phyloP scores from a whole-genome alignment of 2,329 filamentous ascomycete genomes.

The Phoma sp. region DNA sequence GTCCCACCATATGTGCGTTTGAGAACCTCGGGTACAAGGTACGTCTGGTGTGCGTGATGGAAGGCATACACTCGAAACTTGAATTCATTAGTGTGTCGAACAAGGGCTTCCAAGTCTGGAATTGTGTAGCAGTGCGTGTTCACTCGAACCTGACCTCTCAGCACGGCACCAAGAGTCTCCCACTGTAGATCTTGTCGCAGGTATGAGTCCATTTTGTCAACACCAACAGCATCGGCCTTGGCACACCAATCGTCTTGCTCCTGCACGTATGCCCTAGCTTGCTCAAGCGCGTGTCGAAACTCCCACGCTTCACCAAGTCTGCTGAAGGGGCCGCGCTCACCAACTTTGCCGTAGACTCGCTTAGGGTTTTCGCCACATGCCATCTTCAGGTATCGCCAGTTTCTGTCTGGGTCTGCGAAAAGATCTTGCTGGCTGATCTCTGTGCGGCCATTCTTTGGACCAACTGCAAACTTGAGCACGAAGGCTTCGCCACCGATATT shows the following conservation, averaged over 20 bases:
- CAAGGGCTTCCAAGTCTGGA: constrained; percentile 72
- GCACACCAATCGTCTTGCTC: constrained; percentile 73
- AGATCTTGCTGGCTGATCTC: constrained; percentile 66
- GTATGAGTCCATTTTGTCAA: constrained; percentile 60
- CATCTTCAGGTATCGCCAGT: constrained; percentile 79
- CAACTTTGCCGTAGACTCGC: constrained; percentile 60
- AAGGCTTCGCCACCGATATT: constrained; percentile 77
- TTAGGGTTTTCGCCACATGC: constrained; percentile 77
- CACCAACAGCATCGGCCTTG: constrained; percentile 6
- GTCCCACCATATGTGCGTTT: constrained; percentile 50
- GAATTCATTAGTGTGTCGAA: constrained; percentile 76
- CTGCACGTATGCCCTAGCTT: constrained; percentile 64
- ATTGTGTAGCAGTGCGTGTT: constrained; percentile 78
- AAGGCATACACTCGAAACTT: constrained; percentile 71
- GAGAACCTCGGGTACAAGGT: constrained; percentile 67
- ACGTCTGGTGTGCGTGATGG: constrained; percentile 74
- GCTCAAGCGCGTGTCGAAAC: constrained; percentile 72
- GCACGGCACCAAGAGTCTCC: constrained; percentile 68
- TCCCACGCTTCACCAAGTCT: constrained; percentile 74
- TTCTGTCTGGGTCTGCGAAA: constrained; percentile 59
- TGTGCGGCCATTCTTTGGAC: constrained; percentile 63
- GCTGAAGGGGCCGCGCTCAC: constrained; percentile 50
- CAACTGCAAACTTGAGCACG: constrained; percentile 54
- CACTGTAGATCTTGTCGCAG: constrained; percentile 69
- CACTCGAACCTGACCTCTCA: constrained; percentile 72